A percentile compares a stretch with the other conserved stretches of the same genome.
Conservation (phyloP, 1,284 basidiomycete genomes). For the Rhodotorula sp. region DNA sequence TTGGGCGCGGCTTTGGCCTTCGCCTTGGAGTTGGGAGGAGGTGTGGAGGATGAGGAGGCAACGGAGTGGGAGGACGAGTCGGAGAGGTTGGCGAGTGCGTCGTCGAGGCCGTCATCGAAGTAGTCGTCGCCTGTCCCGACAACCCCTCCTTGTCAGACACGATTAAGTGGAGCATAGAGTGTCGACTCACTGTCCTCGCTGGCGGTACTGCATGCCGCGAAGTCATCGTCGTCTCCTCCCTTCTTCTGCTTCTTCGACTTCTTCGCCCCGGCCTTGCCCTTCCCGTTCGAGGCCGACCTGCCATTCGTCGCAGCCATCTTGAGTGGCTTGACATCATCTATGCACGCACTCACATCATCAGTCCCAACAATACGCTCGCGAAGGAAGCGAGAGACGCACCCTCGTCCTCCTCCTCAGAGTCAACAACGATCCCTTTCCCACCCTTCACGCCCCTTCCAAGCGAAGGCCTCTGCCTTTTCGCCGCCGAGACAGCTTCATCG, state of each 20-base stretch:
- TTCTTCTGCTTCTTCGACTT: neutral
- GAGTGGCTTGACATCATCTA: neutral
- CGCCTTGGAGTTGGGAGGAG: constrained; percentile 1
- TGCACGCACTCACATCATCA: neutral
- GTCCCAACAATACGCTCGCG: neutral
- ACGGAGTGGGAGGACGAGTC: constrained; percentile 39
- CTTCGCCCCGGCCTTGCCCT: constrained; percentile 11
- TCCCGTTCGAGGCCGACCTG: constrained; percentile 15
- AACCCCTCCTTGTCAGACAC: neutral
- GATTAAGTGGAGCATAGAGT: neutral
- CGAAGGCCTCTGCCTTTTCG: constrained; percentile 17
- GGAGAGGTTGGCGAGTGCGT: constrained; percentile 15
- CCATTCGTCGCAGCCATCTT: constrained; percentile 1
- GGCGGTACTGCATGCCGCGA: constrained; percentile 4
- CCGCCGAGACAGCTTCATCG: constrained; percentile 10
- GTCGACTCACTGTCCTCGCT: neutral
- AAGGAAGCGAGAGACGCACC: neutral
- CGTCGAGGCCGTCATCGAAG: constrained; percentile 39
- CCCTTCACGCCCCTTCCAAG: constrained; percentile 8
- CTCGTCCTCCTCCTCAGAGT: constrained; percentile 41
- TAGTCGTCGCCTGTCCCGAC: constrained; percentile 35
- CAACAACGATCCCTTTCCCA: constrained; percentile 13
- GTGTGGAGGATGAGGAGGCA: constrained; percentile 9
- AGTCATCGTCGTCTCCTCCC: constrained; percentile 30
- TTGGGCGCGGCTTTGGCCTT: constrained; percentile 12